These are phyloP conservation scores for Myotisia sp. DNA, from an alignment of 2,329 filamentous ascomycete genomes.

Conservation along the genomic window DNA sequence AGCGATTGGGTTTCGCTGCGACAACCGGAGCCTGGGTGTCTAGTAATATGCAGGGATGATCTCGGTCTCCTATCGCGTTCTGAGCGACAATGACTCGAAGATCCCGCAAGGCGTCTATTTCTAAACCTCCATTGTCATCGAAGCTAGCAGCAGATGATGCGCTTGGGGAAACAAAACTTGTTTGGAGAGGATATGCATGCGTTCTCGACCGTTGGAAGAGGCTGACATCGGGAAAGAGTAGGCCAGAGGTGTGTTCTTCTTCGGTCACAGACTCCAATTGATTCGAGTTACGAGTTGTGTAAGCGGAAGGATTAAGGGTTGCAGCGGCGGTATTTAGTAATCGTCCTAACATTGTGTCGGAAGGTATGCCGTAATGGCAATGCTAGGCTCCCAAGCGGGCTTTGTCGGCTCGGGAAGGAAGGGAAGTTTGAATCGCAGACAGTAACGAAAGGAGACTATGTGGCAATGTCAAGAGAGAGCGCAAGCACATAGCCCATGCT, in stretches of 20 bases:
- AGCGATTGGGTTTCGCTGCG: slow-evolving; percentile 19
- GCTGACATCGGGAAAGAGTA: slow-evolving; percentile 34
- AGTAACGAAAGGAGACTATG: no score
- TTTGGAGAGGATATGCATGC: slow-evolving; percentile 29
- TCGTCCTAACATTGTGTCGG: slow-evolving; percentile 27
- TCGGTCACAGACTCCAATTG: slow-evolving; percentile 36
- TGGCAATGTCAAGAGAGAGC: no score
- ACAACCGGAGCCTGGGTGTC: slow-evolving; percentile 25
- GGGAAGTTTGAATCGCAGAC: no score
- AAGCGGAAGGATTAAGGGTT: slow-evolving; percentile 28
- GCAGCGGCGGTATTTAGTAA: slow-evolving; percentile 31
- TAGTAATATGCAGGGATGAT: slow-evolving; percentile 32
- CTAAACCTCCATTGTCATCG: slow-evolving; percentile 34
- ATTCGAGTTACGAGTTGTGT: slow-evolving; percentile 24
- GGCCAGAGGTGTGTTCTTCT: slow-evolving; percentile 35
- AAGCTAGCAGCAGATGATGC: slow-evolving; percentile 30
- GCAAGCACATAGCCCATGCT: no score
- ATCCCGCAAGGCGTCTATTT: slow-evolving; percentile 31
- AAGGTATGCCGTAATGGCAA: background rate
- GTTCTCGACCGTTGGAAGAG: slow-evolving; percentile 28
- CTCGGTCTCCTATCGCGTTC: slow-evolving; percentile 34
- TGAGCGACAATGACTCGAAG: slow-evolving; percentile 35
- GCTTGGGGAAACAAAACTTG: slow-evolving; percentile 31
- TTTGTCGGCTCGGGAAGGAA: no score
- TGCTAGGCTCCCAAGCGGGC: background rate